phyloP scores from a whole-genome alignment of 805 yeast genomes.

The Starmerella floris region DNA sequence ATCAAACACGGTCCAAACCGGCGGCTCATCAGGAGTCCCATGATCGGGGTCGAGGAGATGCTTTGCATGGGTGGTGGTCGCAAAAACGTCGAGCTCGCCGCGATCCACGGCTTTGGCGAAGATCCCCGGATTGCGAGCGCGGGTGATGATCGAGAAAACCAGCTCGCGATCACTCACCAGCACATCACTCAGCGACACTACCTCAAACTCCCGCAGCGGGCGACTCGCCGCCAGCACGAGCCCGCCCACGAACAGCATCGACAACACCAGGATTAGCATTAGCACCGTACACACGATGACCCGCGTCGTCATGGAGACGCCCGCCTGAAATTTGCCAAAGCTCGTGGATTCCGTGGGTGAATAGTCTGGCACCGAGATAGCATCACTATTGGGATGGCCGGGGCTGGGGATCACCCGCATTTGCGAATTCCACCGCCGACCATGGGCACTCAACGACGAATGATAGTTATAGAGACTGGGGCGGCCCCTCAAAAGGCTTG shows the following conservation, averaged over 20 bases:
- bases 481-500: conserved; percentile 9
- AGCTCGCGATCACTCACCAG: conserved; percentile 74
- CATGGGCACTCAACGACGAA: conserved; percentile 4
- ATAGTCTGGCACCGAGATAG: neutral
- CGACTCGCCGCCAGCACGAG: conserved; percentile 75
- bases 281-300: conserved; percentile 12
- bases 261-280: conserved; percentile 22
- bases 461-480: conserved; percentile 14
- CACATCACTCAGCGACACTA: conserved; percentile 52
- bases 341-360: conserved; percentile 3
- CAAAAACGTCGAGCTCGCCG: conserved; percentile 75
- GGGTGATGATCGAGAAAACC: conserved; percentile 61
- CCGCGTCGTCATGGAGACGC: conserved; percentile 6
- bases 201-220: conserved; percentile 56
- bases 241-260: conserved; percentile 65
- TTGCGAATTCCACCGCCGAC: conserved; percentile 2
- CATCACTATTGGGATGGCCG: neutral
- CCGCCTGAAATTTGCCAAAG: conserved; percentile 2
- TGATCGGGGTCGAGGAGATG: neutral
- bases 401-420: neutral
- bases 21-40: conserved; percentile 6
- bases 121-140: conserved; percentile 81
- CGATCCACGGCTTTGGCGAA: conserved; percentile 48
- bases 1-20: conserved; percentile 19
- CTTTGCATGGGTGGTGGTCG: conserved; percentile 20